A percentile compares a stretch with the other conserved stretches of the same genome.
These are phyloP conservation scores for Trichoderma harzianum DNA, from an alignment of 2,329 filamentous ascomycete genomes.

Conservation along the genomic window DNA sequence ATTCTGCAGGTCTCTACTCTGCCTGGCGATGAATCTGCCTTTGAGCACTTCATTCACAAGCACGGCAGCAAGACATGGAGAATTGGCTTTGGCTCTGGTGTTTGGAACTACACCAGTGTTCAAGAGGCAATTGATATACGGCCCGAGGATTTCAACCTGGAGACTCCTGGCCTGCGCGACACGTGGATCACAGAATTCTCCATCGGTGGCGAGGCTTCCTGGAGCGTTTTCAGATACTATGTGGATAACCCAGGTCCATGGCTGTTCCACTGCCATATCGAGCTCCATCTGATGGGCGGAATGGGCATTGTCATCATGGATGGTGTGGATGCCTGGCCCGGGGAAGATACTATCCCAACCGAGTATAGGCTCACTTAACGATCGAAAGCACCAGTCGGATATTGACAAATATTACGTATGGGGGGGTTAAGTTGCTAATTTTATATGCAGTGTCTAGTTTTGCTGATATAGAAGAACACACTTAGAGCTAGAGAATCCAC, in stretches of 20 bases:
- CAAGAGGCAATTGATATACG: slow-evolving; percentile 47
- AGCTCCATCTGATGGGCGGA: slow-evolving; percentile 51
- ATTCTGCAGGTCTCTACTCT: slow-evolving; percentile 43
- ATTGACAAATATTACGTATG: neutral
- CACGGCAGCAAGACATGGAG: slow-evolving; percentile 59
- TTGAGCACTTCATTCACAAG: slow-evolving; percentile 58
- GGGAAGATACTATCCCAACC: slow-evolving; percentile 33
- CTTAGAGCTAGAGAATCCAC: neutral
- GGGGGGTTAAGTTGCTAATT: neutral
- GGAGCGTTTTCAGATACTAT: slow-evolving; percentile 53
- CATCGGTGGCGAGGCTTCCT: slow-evolving; percentile 21
- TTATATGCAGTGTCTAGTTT: neutral
- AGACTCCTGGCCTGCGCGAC: slow-evolving; percentile 43
- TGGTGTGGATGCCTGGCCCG: slow-evolving; percentile 42
- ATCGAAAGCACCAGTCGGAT: neutral
- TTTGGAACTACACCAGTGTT: slow-evolving; percentile 51
- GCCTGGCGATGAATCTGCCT: slow-evolving; percentile 39
- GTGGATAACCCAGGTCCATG: slow-evolving; percentile 51
- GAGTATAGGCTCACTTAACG: slow-evolving; percentile 31
- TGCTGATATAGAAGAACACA: neutral
- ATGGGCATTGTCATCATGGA: slow-evolving; percentile 54
- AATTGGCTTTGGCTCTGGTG: slow-evolving; percentile 49
- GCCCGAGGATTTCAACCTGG: slow-evolving; percentile 54
- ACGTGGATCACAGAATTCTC: slow-evolving; percentile 23
- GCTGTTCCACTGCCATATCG: slow-evolving; percentile 55